Conservation (phyloP, 306 rosid genomes). For the cucumber (Cucumis sativus) region DNA sequence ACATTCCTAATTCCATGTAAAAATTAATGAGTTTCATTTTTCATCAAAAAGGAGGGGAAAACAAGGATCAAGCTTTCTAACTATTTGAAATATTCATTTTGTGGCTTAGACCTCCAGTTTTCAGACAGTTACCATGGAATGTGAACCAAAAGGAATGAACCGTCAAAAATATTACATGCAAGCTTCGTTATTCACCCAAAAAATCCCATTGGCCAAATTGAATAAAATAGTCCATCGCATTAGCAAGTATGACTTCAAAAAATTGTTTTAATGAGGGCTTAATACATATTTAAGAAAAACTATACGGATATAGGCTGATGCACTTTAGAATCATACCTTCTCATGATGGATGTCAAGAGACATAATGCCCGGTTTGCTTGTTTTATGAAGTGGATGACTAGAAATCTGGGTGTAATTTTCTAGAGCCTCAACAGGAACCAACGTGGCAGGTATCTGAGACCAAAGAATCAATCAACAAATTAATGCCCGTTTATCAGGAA, state of each 20-base stretch:
- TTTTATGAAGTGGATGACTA: slow-evolving; percentile 94
- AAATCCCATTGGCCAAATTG: background rate
- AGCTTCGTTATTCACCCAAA: background rate
- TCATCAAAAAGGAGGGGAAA: background rate
- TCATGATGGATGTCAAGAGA: slow-evolving; percentile 61
- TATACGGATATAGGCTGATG: background rate
- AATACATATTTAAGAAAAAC: background rate
- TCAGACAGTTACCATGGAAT: background rate
- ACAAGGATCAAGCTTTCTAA: background rate
- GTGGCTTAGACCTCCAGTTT: background rate
- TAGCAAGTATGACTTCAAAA: background rate
- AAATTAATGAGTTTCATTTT: background rate
- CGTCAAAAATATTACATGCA: background rate
- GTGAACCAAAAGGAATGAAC: background rate
- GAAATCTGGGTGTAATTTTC: slow-evolving; percentile 91
- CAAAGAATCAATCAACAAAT: background rate
- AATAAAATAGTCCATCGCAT: background rate
- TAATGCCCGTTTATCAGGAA: background rate
- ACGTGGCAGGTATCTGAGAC: slow-evolving; percentile 57
- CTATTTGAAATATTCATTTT: background rate
- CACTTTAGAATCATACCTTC: slow-evolving; percentile 38
- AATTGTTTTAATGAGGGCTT: background rate
- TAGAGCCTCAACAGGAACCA: slow-evolving; percentile 72
- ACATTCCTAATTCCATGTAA: background rate
- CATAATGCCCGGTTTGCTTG: slow-evolving; percentile 83